Evolutionary conservation across 2,329 filamentous ascomycete species (phyloP).

Genomic region (Penicillium sp.): DNA sequence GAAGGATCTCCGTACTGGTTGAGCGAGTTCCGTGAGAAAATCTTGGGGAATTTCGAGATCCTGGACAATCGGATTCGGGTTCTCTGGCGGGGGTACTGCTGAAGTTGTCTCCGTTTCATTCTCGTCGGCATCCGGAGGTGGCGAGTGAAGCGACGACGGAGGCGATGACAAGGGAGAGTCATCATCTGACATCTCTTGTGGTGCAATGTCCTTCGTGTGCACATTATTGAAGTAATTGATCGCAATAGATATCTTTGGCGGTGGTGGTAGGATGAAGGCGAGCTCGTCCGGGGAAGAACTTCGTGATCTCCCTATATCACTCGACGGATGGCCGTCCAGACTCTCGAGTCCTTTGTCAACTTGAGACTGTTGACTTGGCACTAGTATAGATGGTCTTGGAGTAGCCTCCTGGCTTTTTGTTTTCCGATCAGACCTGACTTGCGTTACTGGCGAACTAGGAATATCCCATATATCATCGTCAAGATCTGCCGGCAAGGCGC

Average conservation of each 20-base stretch:
- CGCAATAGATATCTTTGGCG: slow-evolving; percentile 18
- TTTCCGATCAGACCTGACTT: slow-evolving; percentile 10
- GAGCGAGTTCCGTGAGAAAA: slow-evolving; percentile 34
- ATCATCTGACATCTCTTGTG: slow-evolving; percentile 24
- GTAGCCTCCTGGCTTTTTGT: slow-evolving; percentile 16
- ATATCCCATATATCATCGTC: slow-evolving; percentile 36
- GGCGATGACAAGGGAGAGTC: slow-evolving; percentile 48
- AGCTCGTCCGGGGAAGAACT: slow-evolving; percentile 48
- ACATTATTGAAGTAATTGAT: slow-evolving; percentile 7
- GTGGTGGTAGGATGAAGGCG: slow-evolving; percentile 36
- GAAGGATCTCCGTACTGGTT: slow-evolving; percentile 42
- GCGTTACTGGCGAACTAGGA: slow-evolving; percentile 28
- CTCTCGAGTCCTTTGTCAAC: not conserved
- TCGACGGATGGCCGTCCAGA: not conserved
- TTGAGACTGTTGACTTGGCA: not conserved
- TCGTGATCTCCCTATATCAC: slow-evolving; percentile 14
- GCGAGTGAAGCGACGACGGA: slow-evolving; percentile 39
- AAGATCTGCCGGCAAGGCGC: slow-evolving; percentile 12
- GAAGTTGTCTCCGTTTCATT: not conserved
- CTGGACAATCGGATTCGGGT: slow-evolving; percentile 27
- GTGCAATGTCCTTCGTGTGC: slow-evolving; percentile 13
- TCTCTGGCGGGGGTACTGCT: slow-evolving; percentile 8
- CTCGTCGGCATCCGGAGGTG: slow-evolving; percentile 13
- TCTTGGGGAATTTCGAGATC: slow-evolving; percentile 38
- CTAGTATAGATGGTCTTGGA: slow-evolving; percentile 11